These are phyloP conservation scores for Gymnopilus dilepis DNA, from an alignment of 768 basidiomycete genomes.

Conservation along the genomic window DNA sequence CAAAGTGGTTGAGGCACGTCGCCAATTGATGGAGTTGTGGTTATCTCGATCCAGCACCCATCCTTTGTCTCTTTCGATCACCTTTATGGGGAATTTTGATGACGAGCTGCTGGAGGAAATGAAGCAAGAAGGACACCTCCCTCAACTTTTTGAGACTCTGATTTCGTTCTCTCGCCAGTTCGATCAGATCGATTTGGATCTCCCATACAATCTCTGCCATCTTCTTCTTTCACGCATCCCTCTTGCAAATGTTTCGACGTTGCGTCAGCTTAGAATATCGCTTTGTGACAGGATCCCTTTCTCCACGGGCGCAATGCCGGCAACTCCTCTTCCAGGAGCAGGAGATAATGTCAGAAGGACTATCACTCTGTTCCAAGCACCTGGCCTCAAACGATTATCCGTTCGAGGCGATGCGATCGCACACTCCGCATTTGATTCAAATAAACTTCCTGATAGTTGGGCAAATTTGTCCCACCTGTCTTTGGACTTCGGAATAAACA, in stretches of 20 bases:
- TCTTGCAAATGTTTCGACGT: not conserved
- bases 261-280: not conserved
- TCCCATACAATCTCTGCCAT: not conserved
- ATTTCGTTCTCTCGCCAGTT: not conserved
- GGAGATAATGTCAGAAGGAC: not conserved
- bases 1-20: not conserved
- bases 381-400: not conserved
- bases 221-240: not conserved
- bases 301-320: not conserved
- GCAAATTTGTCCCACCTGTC: not conserved
- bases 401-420: not conserved
- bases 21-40: not conserved
- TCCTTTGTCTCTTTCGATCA: conserved; percentile 8
- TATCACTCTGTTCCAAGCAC: not conserved
- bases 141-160: not conserved
- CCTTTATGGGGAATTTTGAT: not conserved
- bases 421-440: not conserved
- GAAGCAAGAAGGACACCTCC: not conserved
- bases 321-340: not conserved
- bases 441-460: not conserved
- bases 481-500: not conserved
- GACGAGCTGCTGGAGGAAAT: not conserved
- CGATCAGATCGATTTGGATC: not conserved
- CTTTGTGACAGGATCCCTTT: not conserved
- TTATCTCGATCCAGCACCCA: conserved; percentile 3